Conservation (phyloP, 768 basidiomycete species). For the Russula vinacea region DNA sequence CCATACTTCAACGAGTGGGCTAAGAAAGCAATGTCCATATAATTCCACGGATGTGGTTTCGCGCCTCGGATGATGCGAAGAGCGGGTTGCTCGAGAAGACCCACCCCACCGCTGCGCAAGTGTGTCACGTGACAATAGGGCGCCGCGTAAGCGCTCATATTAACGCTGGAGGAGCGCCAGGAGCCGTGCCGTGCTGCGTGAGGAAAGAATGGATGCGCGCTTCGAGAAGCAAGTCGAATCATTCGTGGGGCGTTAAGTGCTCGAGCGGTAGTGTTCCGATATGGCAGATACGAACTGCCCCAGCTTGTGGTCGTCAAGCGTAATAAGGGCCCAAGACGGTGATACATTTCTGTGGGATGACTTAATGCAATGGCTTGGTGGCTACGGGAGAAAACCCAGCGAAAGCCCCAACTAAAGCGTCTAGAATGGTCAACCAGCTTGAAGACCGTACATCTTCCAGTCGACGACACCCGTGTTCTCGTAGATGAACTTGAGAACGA, state of each 20-base stretch:
- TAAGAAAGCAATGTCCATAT: conserved; percentile 13
- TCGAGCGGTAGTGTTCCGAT: conserved; percentile 21
- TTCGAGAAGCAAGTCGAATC: conserved; percentile 19
- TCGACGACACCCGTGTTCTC: conserved; percentile 7
- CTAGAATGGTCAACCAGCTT: conserved; percentile 14
- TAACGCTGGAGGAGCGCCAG: too few relatives aligned
- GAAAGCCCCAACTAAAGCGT: too few relatives aligned
- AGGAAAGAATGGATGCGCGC: too few relatives aligned
- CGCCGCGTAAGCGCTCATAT: too few relatives aligned
- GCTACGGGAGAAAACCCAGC: conserved; percentile 11
- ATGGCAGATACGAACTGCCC: conserved; percentile 19
- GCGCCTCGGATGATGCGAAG: conserved; percentile 18
- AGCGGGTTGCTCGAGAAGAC: conserved; percentile 16
- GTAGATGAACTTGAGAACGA: conserved; percentile 15
- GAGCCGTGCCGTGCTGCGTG: too few relatives aligned
- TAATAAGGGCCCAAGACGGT: conserved; percentile 16
- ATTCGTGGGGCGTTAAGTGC: conserved; percentile 14
- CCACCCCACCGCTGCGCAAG: not conserved
- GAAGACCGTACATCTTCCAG: conserved; percentile 19
- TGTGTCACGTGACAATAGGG: conserved; percentile 10
- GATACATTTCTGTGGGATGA: conserved; percentile 21
- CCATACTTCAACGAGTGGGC: conserved; percentile 16
- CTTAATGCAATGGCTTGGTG: conserved; percentile 12
- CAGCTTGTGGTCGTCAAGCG: conserved; percentile 21
- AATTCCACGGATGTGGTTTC: conserved; percentile 3